Conservation (phyloP, 2,329 filamentous ascomycete species). For the Aspergillus novoparasiticus region DNA sequence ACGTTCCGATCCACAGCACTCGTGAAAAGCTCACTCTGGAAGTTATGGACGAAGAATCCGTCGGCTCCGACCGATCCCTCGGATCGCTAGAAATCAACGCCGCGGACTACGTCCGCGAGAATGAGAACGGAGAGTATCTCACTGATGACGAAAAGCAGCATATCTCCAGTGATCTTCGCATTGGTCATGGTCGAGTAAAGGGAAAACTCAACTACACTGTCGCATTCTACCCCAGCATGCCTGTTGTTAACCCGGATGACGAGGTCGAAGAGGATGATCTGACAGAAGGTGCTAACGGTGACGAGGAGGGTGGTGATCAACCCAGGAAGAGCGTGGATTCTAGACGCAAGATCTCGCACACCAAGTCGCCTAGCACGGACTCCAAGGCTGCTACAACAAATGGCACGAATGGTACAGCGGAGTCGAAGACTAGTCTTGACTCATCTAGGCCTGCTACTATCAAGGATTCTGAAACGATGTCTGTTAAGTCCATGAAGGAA, state of each 20-base stretch:
- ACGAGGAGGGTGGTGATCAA: constrained; percentile 19
- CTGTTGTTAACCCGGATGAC: constrained; percentile 83
- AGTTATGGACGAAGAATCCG: constrained; percentile 93
- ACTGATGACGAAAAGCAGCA: constrained; percentile 74
- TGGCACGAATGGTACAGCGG: constrained; percentile 37
- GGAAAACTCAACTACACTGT: constrained; percentile 80
- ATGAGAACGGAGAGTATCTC: constrained; percentile 77
- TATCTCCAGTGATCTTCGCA: constrained; percentile 68
- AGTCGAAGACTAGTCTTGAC: constrained; percentile 32
- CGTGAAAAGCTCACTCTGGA: constrained; percentile 86
- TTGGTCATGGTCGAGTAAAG: constrained; percentile 74
- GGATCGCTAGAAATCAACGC: constrained; percentile 77
- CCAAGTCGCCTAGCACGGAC: constrained; percentile 33
- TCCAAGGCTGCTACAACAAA: constrained; percentile 37
- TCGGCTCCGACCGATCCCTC: constrained; percentile 87
- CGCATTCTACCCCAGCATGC: constrained; percentile 87
- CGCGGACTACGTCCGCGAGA: constrained; percentile 76
- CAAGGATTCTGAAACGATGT: constrained; percentile 50
- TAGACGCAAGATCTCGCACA: constrained; percentile 28
- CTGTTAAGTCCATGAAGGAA: constrained; percentile 51
- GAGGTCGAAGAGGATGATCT: constrained; percentile 53
- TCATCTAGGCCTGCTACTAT: constrained; percentile 43
- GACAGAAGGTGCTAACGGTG: constrained; percentile 41
- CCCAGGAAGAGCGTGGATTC: constrained; percentile 36
- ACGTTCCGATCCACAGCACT: constrained; percentile 82